phyloP scores from a whole-genome alignment of 352 stramenopile species.

The Phytopythium ostracodes region DNA sequence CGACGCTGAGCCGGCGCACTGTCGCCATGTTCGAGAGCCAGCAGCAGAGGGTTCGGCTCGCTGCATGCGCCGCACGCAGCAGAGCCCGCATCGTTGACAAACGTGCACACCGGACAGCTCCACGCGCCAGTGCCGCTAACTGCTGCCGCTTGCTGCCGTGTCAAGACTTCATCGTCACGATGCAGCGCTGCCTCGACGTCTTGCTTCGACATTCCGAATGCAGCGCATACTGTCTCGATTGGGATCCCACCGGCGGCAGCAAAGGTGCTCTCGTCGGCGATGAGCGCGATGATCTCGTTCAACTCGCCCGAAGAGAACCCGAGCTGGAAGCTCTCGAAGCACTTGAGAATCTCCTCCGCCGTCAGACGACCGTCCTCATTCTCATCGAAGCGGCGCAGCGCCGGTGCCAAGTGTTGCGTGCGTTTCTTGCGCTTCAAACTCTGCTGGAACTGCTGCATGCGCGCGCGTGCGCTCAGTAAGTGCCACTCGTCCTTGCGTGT shows the following conservation, averaged over 20 bases:
- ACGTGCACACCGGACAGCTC: slow-evolving; percentile 78
- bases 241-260: slow-evolving; percentile 39
- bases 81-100: slow-evolving; percentile 46
- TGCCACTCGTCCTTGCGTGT: slow-evolving; percentile 97
- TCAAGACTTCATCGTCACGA: slow-evolving; percentile 33
- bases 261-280: slow-evolving; percentile 48
- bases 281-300: slow-evolving; percentile 78
- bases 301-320: slow-evolving; percentile 78
- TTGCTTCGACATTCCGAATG: slow-evolving; percentile 52
- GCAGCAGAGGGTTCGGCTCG: slow-evolving; percentile 49
- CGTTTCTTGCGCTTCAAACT: slow-evolving; percentile 62
- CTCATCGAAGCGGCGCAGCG: slow-evolving; percentile 66
- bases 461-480: slow-evolving; percentile 68
- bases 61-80: slow-evolving; percentile 53
- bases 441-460: slow-evolving; percentile 84
- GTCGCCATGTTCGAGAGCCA: slow-evolving; percentile 17
- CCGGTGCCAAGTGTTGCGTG: slow-evolving; percentile 40
- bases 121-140: slow-evolving; percentile 26
- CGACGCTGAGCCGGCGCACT: slow-evolving; percentile 26
- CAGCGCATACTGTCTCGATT: slow-evolving; percentile 68
- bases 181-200: slow-evolving; percentile 54
- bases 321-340: slow-evolving; percentile 84
- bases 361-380: slow-evolving; percentile 61
- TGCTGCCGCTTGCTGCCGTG: slow-evolving; percentile 5
- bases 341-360: slow-evolving; percentile 74